phyloP scores from a whole-genome alignment of 768 basidiomycete species.

The Sporobolomyces phaffii region DNA sequence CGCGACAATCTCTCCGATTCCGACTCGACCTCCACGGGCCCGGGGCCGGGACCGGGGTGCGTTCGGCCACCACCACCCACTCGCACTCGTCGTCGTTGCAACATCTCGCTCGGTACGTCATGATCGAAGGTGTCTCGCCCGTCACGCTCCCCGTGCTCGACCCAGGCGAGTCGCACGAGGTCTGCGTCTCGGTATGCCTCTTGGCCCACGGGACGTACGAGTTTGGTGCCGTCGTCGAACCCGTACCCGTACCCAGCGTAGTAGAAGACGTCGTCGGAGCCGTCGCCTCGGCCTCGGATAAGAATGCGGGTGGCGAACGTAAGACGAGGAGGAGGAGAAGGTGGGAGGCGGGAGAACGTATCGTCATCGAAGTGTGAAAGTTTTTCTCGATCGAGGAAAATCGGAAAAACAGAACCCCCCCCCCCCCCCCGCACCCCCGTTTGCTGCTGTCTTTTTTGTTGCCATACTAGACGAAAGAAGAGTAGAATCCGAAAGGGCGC shows the following conservation, averaged over 20 bases:
- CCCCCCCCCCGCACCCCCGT: too few species aligned
- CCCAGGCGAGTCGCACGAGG: slow-evolving; percentile 53
- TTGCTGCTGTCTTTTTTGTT: too few species aligned
- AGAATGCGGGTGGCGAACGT: slow-evolving; percentile 21
- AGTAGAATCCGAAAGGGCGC: too few species aligned
- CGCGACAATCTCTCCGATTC: slow-evolving; percentile 9
- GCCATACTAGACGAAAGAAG: neutral
- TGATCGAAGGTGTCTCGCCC: slow-evolving; percentile 62
- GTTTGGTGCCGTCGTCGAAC: slow-evolving; percentile 45
- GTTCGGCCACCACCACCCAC: too few species aligned
- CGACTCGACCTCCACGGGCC: slow-evolving; percentile 52
- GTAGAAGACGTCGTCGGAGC: too few species aligned
- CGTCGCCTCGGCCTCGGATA: too few species aligned
- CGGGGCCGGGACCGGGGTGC: too few species aligned
- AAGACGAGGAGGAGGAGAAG: neutral
- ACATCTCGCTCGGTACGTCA: slow-evolving; percentile 60
- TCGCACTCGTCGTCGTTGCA: too few species aligned
- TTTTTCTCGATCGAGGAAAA: neutral
- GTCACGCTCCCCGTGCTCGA: slow-evolving; percentile 61
- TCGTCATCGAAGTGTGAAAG: slow-evolving; percentile 14
- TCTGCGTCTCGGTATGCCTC: slow-evolving; percentile 64
- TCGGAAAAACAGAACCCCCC: too few species aligned
- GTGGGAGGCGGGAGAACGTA: slow-evolving; percentile 21
- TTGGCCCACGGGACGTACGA: slow-evolving; percentile 64
- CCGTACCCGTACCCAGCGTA: too few species aligned